Base-by-base conservation (phyloP, 345 rosid species). In the Sonneratia alba region DNA sequence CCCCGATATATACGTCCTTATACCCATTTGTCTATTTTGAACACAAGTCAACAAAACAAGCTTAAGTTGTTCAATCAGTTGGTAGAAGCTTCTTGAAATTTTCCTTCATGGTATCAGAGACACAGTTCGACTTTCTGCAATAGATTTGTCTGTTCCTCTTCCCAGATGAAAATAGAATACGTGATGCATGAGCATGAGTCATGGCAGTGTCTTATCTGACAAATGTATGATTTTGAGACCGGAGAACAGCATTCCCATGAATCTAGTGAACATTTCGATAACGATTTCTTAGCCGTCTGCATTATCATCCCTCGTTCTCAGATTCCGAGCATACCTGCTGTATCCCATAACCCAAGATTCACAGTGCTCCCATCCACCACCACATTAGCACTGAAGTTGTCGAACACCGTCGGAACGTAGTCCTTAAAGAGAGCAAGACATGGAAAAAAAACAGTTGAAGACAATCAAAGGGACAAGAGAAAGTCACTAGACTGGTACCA, bases 381-480 rank as follows among this genome's bases (percentile, higher is more conserved):
- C 11, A 73, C 70, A 36, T 73, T 73, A 34, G 75, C 75, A 43
- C 70, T 73, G 64, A 73, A 73, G 64, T 73, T 73, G 48, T 73
- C 75, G 27, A 73, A 73, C 16, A 66, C 75, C 7, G 75, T 73
- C 12, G 75, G 75, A 19, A 73, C 63, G 37, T 73, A 73, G 37
- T 73, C 75, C 75, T 66, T 36, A 24, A 32, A 62, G 19, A 11
- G 4, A 65, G 42, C 47, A 73, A 8, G 48, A 47, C 61, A 36
- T 16, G 45, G 34, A 63, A 13, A 7, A 13, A 7, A 45, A 42
- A 47, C 62, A 3, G 27, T 19, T 18, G 7, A 59, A n/a, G 68
- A 22, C 27, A 64, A 36, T 27, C 0, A 34, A 63, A 63, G 11
- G 13, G 49, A 47, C 24, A 32, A 64, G 13, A 15, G 45, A 65